A percentile compares a stretch with the other conserved stretches of the same genome.
phyloP scores from a whole-genome alignment of 768 basidiomycete species.

The Mycena galericulata region DNA sequence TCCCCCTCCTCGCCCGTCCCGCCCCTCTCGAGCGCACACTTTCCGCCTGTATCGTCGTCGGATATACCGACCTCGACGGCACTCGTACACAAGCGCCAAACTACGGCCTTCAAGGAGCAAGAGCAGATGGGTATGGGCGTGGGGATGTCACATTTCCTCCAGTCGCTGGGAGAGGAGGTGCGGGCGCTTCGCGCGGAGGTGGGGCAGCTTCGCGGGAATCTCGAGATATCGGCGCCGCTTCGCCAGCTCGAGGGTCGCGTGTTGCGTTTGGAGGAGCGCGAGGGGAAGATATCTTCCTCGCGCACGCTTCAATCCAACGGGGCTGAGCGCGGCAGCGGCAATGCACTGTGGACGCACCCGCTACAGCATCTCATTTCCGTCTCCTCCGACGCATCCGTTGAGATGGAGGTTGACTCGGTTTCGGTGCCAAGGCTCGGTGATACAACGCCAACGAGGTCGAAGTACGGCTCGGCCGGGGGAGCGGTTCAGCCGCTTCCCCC shows the following conservation, averaged over 20 bases:
- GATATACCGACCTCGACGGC: too few species aligned
- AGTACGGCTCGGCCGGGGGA: background rate
- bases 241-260: background rate
- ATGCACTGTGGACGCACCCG: background rate
- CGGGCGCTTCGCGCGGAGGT: slow-evolving; percentile 11
- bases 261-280: background rate
- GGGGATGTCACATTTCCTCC: background rate
- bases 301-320: too few species aligned
- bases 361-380: slow-evolving; percentile 15
- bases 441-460: background rate
- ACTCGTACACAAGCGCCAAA: too few species aligned
- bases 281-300: too few species aligned
- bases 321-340: too few species aligned
- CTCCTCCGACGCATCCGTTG: too few species aligned
- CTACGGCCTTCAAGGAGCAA: background rate
- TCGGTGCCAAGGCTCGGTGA: background rate
- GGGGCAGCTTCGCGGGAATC: slow-evolving; percentile 5
- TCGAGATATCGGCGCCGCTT: background rate
- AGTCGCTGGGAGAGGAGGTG: slow-evolving; percentile 9
- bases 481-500: slow-evolving; percentile 3
- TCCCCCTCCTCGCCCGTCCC: background rate
- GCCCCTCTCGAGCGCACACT: slow-evolving; percentile 13
- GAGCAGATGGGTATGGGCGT: background rate
- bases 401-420: too few species aligned
- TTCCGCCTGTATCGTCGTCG: slow-evolving; percentile 24